Base-by-base conservation (phyloP, 257 asterid genomes). In the Petunia secreta region DNA sequence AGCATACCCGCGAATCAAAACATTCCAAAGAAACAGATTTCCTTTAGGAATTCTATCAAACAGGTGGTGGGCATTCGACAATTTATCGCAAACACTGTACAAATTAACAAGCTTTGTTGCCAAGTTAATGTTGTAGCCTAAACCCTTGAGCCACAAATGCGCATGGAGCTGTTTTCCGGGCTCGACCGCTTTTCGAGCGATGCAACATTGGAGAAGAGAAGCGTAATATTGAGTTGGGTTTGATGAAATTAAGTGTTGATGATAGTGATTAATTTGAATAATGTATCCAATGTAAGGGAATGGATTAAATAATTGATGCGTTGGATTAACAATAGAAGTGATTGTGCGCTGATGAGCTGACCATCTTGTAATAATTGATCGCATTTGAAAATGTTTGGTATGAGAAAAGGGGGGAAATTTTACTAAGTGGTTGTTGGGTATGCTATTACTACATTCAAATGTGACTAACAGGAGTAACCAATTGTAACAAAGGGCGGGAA, bases 81-180 rank as follows among this genome's bases (percentile, higher is more conserved):
- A 75, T 36, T 82, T 74, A 82, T 59, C 84, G 82, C 92, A 89
- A 16, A 87, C 82, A 16, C 84, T 63, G 62, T 89, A 91, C 0
- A 91, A 73, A 66, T 85, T 88, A 5, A 91, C 90, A 46, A 91
- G 89, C 55, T 91, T 90, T 58, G 93, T 89, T 36, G 90, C 92
- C 68, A 91, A 78, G 63, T 82, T 63, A 11, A 84, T 77, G 76
- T 85, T 79, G 59, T 75, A 75, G 7, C 84, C 78, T 58, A 82
- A 75, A 40, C 92, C 93, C 40, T 75, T 87, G 39, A 84, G 44
- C 81, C 80, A 87, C 6, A 89, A 78, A 10, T 66, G 89, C 6
- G 88, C 93, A 14, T 91, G 95, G 77, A 91, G 82, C 65, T 91
- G 92, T 41, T 88, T 91, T 34, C 93, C 95, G 13, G 89, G 91